Conservation (phyloP, 1,284 basidiomycete species). For the Salmacisia buchloeana region DNA sequence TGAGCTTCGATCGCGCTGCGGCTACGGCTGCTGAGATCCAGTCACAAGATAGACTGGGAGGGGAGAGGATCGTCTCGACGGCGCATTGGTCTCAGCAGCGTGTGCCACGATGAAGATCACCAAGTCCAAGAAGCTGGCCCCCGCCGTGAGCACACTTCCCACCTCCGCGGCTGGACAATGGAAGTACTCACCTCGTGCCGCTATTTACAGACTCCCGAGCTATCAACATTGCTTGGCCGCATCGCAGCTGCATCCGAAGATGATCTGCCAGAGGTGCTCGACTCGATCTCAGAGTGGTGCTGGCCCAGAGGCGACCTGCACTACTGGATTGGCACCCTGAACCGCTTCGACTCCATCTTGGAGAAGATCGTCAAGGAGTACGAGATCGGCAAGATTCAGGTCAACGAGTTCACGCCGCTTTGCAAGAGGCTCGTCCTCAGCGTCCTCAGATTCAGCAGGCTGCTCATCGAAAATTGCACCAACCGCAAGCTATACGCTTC, state of each 20-base stretch:
- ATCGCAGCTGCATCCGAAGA: constrained; percentile 36
- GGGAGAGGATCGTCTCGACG: not conserved
- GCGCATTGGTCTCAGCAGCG: not conserved
- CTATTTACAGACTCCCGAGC: constrained; percentile 28
- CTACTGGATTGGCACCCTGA: constrained; percentile 89
- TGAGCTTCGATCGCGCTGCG: too few species aligned
- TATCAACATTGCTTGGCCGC: constrained; percentile 30
- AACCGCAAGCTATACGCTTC: constrained; percentile 94
- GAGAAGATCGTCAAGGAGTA: constrained; percentile 78
- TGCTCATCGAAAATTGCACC: constrained; percentile 94
- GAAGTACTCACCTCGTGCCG: not conserved
- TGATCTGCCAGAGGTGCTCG: constrained; percentile 38
- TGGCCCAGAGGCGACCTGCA: constrained; percentile 96
- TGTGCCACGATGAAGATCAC: constrained; percentile 46
- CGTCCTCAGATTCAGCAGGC: constrained; percentile 78
- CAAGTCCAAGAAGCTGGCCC: constrained; percentile 45
- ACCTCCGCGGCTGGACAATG: not conserved
- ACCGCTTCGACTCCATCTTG: constrained; percentile 86
- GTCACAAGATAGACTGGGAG: too few species aligned
- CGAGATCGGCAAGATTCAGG: constrained; percentile 54
- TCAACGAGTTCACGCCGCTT: constrained; percentile 69
- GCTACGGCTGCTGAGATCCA: too few species aligned
- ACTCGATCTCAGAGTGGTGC: constrained; percentile 61
- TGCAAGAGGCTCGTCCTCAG: constrained; percentile 73
- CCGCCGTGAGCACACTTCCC: constrained; percentile 29